phyloP scores from a whole-genome alignment of 371 early-diverging fungal species.

The Paramicrosporidium saccamoebae region DNA sequence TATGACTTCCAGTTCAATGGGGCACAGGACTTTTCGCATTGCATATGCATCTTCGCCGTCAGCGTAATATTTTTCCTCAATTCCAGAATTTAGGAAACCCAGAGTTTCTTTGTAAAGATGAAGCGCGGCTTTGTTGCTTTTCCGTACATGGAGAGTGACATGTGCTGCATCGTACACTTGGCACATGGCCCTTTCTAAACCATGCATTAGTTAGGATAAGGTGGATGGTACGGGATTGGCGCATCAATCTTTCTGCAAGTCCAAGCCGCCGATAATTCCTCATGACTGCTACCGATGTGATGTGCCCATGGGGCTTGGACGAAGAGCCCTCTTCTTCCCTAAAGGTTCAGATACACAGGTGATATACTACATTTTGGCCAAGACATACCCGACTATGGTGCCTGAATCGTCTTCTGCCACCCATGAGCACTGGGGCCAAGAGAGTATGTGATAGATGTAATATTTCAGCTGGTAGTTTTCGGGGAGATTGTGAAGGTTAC shows the following conservation, averaged over 20 bases:
- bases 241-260: conserved; percentile 77
- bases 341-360: conserved; percentile 1
- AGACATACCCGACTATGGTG: conserved; percentile 73
- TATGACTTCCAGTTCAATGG: conserved; percentile 3
- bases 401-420: conserved; percentile 75
- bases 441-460: conserved; percentile 65
- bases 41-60: conserved; percentile 80
- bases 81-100: conserved; percentile 32
- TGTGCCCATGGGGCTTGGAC: conserved; percentile 54
- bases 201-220: conserved; percentile 1
- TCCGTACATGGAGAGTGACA: conserved; percentile 73
- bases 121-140: conserved; percentile 71
- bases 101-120: conserved; percentile 64
- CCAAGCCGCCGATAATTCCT: conserved; percentile 75
- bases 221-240: conserved; percentile 28
- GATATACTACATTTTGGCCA: conserved; percentile 58
- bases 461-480: conserved; percentile 97
- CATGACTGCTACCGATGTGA: conserved; percentile 82
- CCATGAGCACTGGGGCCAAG: conserved; percentile 85
- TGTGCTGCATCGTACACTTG: conserved; percentile 50
- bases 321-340: neutral
- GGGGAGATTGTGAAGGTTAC: conserved; percentile 78
- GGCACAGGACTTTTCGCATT: conserved; percentile 18
- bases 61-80: conserved; percentile 83
- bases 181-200: conserved; percentile 39